Conservation (phyloP, 768 basidiomycete genomes). For the Neoboletus magnificus region DNA sequence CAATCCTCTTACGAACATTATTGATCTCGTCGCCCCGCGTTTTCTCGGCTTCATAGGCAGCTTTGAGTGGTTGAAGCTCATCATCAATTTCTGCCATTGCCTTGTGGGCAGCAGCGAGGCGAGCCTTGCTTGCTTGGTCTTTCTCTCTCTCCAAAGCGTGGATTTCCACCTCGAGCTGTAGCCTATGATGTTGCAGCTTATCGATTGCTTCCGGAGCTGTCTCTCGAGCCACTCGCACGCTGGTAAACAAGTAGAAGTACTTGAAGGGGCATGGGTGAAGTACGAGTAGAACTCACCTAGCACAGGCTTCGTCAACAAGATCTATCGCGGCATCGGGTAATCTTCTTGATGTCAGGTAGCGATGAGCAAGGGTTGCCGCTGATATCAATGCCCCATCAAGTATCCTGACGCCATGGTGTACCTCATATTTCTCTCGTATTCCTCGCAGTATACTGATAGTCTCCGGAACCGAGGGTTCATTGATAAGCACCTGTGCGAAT, state of each 20-base stretch:
- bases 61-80: conserved; percentile 74
- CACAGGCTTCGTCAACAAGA: conserved; percentile 88
- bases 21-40: conserved; percentile 77
- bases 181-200: conserved; percentile 79
- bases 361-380: conserved; percentile 88
- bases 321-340: conserved; percentile 89
- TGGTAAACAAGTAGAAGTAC: conserved; percentile 26
- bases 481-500: conserved; percentile 90
- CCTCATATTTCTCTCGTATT: conserved; percentile 91
- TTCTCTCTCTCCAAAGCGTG: conserved; percentile 94
- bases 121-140: conserved; percentile 82
- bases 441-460: conserved; percentile 93
- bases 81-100: conserved; percentile 83
- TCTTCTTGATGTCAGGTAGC: conserved; percentile 81
- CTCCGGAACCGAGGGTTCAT: conserved; percentile 85
- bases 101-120: conserved; percentile 70
- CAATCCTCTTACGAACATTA: conserved; percentile 72
- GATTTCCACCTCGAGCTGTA: conserved; percentile 92
- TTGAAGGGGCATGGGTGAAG: background rate
- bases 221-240: conserved; percentile 88
- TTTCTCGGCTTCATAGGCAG: conserved; percentile 87
- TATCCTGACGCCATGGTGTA: conserved; percentile 88
- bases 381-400: conserved; percentile 83
- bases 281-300: conserved; percentile 51
- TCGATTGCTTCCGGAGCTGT: conserved; percentile 94